phyloP scores from a whole-genome alignment of 371 early-diverging fungal genomes.

The Lichtheimia corymbifera region DNA sequence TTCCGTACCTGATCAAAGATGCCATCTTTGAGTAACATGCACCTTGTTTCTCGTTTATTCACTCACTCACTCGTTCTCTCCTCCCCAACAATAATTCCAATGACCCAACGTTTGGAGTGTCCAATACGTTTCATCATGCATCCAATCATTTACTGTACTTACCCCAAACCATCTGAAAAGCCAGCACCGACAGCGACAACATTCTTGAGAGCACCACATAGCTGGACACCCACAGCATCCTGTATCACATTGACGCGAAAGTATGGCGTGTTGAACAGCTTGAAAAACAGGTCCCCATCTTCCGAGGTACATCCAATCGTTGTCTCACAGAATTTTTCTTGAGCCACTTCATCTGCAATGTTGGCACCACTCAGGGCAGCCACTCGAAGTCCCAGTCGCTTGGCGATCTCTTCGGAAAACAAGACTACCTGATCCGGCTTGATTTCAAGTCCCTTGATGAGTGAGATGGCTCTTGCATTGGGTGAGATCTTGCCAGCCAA shows the following conservation, averaged over 20 bases:
- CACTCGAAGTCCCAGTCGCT: constrained; percentile 74
- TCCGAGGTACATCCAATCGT: constrained; percentile 83
- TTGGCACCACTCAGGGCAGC: constrained; percentile 98
- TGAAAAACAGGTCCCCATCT: constrained; percentile 79
- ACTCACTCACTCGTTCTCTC: constrained; percentile 2
- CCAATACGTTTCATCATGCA: too few relatives aligned
- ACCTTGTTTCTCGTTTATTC: background rate
- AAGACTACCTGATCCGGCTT: constrained; percentile 73
- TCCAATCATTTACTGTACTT: constrained; percentile 5
- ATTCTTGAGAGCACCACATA: constrained; percentile 99
- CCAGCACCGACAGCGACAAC: constrained; percentile 98
- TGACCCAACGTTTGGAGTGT: constrained; percentile 3
- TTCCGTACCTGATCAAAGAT: constrained; percentile 58
- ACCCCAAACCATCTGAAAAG: constrained; percentile 81
- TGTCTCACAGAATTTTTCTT: constrained; percentile 93
- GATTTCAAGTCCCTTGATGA: constrained; percentile 95
- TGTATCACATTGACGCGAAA: constrained; percentile 85
- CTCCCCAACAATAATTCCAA: background rate
- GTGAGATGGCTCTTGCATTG: constrained; percentile 85
- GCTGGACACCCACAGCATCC: constrained; percentile 93
- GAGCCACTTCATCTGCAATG: constrained; percentile 98
- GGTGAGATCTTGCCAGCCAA: constrained; percentile 63
- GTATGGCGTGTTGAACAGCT: constrained; percentile 87
- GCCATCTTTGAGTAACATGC: too few relatives aligned
- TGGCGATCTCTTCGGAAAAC: constrained; percentile 87